Base-by-base conservation (phyloP, 2,329 filamentous ascomycete genomes). In the Paracoccidioides brasiliensis region DNA sequence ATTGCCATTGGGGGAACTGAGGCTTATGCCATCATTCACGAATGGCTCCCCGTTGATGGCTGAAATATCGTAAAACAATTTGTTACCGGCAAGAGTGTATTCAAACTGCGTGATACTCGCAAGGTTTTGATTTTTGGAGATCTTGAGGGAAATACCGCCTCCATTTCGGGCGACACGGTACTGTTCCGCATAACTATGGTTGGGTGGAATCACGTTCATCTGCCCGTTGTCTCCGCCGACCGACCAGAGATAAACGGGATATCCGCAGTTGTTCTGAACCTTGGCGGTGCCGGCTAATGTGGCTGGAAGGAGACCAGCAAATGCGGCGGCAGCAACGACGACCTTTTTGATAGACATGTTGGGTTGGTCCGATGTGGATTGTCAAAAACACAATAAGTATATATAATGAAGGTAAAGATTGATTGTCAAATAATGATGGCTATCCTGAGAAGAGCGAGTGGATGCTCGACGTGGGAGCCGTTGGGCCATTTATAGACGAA, bases 131-230 rank as follows among this genome's bases (percentile, higher is more conserved):
- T 59, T 56, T 58, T 66, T 64, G 56, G 70, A 63, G 42, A 73
- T 62, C 67, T 73, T 73, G 65, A 73, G 71, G 50, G 70, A 72
- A 58, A 72, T 61, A 59, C 71, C 71, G 46, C 71, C 71, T 46
- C 69, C 70, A 58, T 70, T 67, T 59, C 63, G 57, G 64, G 70
- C 71, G 58, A 53, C 57, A 55, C 62, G 62, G 66, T 66, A 73
- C 42, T 59, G 44, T 58, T 72, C 69, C 3, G 59, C 55, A 64
- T 68, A 71, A 60, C 57, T 63, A 32, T 67, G 69, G 53, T 70
- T 70, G 59, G 66, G 61, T 37, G 58, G 51, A 55, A 73, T 60
- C 56, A 62, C 69, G 48, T 67, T 57, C 68, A 70, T 72, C 54
- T 65, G 55, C 51, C 32, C 59, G 15, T 66, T 66, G 55, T 64